These are phyloP conservation scores for Ormosia emarginata DNA, from an alignment of 306 rosid species.

Conservation along the genomic window DNA sequence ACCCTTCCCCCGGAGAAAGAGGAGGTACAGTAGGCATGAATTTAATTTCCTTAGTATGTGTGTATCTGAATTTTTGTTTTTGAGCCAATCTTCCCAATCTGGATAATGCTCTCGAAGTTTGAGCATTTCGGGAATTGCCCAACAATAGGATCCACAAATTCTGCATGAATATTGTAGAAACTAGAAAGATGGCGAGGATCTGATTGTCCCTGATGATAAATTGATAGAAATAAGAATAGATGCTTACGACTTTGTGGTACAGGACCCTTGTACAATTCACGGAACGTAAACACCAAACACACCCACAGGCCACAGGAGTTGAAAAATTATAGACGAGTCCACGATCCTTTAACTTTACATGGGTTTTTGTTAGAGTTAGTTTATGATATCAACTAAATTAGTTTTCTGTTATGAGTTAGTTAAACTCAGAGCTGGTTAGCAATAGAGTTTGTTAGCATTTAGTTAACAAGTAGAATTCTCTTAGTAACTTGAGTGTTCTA, in stretches of 20 bases:
- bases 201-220: background rate
- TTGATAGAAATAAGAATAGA: background rate
- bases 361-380: too few relatives aligned
- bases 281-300: background rate
- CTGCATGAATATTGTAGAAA: background rate
- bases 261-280: background rate
- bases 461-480: too few relatives aligned
- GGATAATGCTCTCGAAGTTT: background rate
- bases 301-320: background rate
- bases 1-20: too few relatives aligned
- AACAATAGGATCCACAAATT: background rate
- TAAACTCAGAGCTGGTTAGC: too few relatives aligned
- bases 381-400: too few relatives aligned
- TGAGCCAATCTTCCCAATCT: background rate
- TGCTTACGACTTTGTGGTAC: background rate
- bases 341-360: background rate
- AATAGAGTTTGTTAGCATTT: too few relatives aligned
- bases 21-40: background rate
- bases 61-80: background rate
- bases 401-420: too few relatives aligned
- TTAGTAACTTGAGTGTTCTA: too few relatives aligned
- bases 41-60: slow-evolving; percentile 11
- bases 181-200: background rate
- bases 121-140: background rate
- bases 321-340: background rate